phyloP scores from a whole-genome alignment of 1,284 basidiomycete species.

The Cutaneotrichosporon sp. region DNA sequence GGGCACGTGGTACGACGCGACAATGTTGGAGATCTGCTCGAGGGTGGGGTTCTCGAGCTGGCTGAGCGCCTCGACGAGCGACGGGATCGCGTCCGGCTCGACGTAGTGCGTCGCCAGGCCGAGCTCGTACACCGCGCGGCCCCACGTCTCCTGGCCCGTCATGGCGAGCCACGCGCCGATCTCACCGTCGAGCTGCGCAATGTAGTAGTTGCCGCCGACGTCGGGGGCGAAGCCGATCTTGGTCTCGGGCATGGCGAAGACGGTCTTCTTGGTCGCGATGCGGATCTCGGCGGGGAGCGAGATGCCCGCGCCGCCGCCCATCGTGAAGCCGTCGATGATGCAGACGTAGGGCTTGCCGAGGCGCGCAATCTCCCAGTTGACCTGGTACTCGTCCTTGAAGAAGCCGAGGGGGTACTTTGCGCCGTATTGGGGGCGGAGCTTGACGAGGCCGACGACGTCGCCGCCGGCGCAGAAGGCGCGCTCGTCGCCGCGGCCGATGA shows the following conservation, averaged over 20 bases:
- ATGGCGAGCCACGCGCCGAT: conserved; percentile 92
- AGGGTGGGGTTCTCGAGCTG: conserved; percentile 42
- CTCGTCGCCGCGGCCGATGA: conserved; percentile 76
- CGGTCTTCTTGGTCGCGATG: conserved; percentile 89
- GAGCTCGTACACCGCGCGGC: conserved; percentile 79
- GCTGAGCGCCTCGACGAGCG: conserved; percentile 57
- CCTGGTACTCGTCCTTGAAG: conserved; percentile 91
- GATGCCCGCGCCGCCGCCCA: conserved; percentile 96
- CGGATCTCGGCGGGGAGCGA: conserved; percentile 86
- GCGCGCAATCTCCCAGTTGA: conserved; percentile 81
- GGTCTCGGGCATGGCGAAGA: conserved; percentile 97
- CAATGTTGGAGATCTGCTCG: conserved; percentile 31
- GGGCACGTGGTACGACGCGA: conserved; percentile 29
- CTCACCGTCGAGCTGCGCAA: conserved; percentile 86
- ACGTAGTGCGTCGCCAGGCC: conserved; percentile 91
- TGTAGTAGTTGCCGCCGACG: conserved; percentile 87
- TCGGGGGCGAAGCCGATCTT: conserved; percentile 67
- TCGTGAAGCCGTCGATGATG: conserved; percentile 87
- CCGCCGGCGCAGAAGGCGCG: conserved; percentile 93
- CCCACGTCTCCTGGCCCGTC: conserved; percentile 72
- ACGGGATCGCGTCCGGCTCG: conserved; percentile 70
- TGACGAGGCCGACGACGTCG: conserved; percentile 63
- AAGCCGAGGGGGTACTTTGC: conserved; percentile 69
- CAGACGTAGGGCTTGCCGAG: conserved; percentile 84
- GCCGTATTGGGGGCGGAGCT: conserved; percentile 30